Evolutionary conservation across 2,329 filamentous ascomycete genomes (phyloP).

Genomic region (Xylaria hypoxylon): DNA sequence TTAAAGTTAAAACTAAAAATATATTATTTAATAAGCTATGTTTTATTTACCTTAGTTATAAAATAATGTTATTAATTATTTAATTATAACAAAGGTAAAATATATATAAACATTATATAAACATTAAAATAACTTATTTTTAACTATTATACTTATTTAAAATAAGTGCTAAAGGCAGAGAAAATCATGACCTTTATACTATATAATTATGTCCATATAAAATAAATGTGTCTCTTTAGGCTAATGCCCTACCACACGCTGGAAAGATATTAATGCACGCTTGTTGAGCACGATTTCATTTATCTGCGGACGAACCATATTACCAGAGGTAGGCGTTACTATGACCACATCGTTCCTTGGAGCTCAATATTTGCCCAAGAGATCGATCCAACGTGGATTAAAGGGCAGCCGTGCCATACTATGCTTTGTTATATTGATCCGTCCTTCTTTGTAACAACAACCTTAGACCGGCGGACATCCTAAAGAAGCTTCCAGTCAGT

Average conservation of each 20-base stretch:
- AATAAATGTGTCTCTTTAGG: background rate
- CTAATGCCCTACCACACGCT: constrained; percentile 1
- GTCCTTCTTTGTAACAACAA: constrained; percentile 51
- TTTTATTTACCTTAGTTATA: constrained; percentile 65
- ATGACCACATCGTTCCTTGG: background rate
- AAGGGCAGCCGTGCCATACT: constrained; percentile 9
- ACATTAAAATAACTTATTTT: too few species aligned
- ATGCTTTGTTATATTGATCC: constrained; percentile 73
- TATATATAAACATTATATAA: constrained; percentile 5
- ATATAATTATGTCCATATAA: background rate
- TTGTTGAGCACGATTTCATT: background rate
- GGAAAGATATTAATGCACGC: background rate
- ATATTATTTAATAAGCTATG: constrained; percentile 67
- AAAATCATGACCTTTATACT: too few species aligned
- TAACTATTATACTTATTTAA: too few species aligned
- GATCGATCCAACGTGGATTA: background rate
- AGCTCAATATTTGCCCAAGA: background rate
- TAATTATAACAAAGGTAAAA: constrained; percentile 48
- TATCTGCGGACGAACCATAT: constrained; percentile 6
- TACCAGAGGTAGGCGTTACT: background rate
- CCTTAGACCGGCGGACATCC: constrained; percentile 75
- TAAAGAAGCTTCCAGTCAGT: constrained; percentile 80
- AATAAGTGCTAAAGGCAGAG: too few species aligned
- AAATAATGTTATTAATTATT: constrained; percentile 66
- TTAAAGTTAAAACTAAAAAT: constrained; percentile 65